A percentile compares a stretch with the other conserved stretches of the same genome.
phyloP scores from a whole-genome alignment of 2,329 filamentous ascomycete genomes.

The Aspergillus thermomutatus region DNA sequence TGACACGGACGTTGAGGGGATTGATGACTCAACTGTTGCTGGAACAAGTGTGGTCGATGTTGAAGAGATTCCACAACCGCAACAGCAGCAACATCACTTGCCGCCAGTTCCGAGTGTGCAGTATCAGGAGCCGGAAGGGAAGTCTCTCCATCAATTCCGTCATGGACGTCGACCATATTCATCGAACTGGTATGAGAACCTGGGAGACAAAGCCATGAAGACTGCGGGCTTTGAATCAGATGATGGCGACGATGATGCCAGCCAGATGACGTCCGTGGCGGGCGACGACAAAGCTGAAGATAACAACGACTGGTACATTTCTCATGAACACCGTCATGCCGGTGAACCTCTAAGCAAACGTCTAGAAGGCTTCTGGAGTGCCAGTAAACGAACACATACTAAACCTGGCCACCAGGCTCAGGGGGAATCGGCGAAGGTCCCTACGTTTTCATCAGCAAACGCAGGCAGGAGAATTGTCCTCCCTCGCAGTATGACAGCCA shows the following conservation, averaged over 20 bases:
- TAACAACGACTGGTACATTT: constrained; percentile 26
- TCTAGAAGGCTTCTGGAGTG: constrained; percentile 38
- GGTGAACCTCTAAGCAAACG: constrained; percentile 36
- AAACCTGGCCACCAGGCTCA: constrained; percentile 18
- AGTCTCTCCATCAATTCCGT: constrained; percentile 21
- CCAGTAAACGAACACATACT: constrained; percentile 26
- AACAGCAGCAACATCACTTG: constrained; percentile 12
- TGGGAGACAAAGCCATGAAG: constrained; percentile 34
- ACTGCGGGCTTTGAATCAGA: constrained; percentile 36
- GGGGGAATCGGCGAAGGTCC: constrained; percentile 15
- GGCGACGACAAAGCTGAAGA: constrained; percentile 30
- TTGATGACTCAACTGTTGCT: constrained; percentile 43
- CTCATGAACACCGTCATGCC: constrained; percentile 24
- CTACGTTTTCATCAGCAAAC: constrained; percentile 17
- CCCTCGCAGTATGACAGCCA: constrained; percentile 32
- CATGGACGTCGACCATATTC: constrained; percentile 24
- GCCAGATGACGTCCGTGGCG: constrained; percentile 28
- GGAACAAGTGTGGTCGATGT: constrained; percentile 36
- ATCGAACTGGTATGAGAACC: constrained; percentile 30
- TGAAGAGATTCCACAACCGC: constrained; percentile 24
- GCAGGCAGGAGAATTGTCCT: constrained; percentile 30
- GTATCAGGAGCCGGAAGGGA: constrained; percentile 18
- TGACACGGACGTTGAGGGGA: constrained; percentile 43
- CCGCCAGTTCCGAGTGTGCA: constrained; percentile 17
- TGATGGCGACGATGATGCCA: constrained; percentile 29